Evolutionary conservation across 2,329 filamentous ascomycete genomes (phyloP).

Genomic region (Periglandula ipomoeae): DNA sequence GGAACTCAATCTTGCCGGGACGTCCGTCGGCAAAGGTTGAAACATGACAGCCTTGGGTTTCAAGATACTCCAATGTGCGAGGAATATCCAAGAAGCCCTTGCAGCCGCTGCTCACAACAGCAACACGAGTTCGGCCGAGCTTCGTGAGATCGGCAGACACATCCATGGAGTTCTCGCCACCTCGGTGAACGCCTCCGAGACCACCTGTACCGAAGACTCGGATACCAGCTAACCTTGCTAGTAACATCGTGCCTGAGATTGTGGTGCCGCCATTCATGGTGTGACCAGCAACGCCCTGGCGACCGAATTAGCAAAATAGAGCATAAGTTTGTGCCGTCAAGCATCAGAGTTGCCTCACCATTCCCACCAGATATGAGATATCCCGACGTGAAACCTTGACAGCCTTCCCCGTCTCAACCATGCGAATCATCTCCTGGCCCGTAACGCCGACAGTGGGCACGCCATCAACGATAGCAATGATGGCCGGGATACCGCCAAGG

Average conservation of each 20-base stretch:
- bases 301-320: neutral
- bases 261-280: slow-evolving; percentile 84
- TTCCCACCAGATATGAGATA: slow-evolving; percentile 69
- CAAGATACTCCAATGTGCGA: slow-evolving; percentile 70
- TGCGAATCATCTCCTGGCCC: slow-evolving; percentile 60
- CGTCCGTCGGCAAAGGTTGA: slow-evolving; percentile 84
- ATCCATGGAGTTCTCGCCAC: slow-evolving; percentile 79
- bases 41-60: slow-evolving; percentile 68
- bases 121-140: slow-evolving; percentile 78
- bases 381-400: slow-evolving; percentile 84
- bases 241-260: slow-evolving; percentile 84
- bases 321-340: too few relatives aligned
- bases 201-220: slow-evolving; percentile 91
- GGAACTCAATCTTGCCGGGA: slow-evolving; percentile 66
- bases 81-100: slow-evolving; percentile 95
- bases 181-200: slow-evolving; percentile 87
- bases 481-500: slow-evolving; percentile 79
- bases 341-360: slow-evolving; percentile 43
- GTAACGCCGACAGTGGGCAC: slow-evolving; percentile 71
- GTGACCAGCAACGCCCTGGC: slow-evolving; percentile 53
- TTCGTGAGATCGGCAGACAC: slow-evolving; percentile 93
- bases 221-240: slow-evolving; percentile 80
- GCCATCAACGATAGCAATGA: slow-evolving; percentile 80
- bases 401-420: slow-evolving; percentile 60
- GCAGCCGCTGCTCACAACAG: slow-evolving; percentile 82